A percentile compares a stretch with the other conserved stretches of the same genome.
Conservation (phyloP, 345 rosid genomes). For the Pistacia atlantica region DNA sequence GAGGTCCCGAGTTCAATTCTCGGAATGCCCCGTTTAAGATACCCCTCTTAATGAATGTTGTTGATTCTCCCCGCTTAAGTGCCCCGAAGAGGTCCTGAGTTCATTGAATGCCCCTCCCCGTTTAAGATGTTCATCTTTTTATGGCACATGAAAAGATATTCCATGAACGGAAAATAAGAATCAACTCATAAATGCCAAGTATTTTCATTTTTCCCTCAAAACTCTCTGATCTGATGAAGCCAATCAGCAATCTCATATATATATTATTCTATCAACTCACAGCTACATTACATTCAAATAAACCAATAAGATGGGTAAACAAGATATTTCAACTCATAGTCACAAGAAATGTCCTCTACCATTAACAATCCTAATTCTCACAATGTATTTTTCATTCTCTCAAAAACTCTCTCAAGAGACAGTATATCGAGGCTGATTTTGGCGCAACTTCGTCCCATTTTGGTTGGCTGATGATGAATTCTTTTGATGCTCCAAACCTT, state of each 20-base stretch:
- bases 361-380: slow-evolving; percentile 5
- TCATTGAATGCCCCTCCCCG: slow-evolving; percentile 77
- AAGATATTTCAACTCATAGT: background rate
- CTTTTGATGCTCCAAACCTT: slow-evolving; percentile 25
- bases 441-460: slow-evolving; percentile 22
- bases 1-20: slow-evolving; percentile 93
- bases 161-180: too few relatives aligned
- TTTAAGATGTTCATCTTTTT: too few relatives aligned
- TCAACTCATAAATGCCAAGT: too few relatives aligned
- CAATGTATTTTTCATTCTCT: slow-evolving; percentile 5
- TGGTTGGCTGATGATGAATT: slow-evolving; percentile 22
- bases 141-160: too few relatives aligned
- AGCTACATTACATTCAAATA: background rate
- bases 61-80: too few relatives aligned
- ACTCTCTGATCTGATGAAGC: too few relatives aligned
- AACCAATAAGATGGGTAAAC: background rate
- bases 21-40: slow-evolving; percentile 50
- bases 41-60: too few relatives aligned
- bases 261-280: background rate
- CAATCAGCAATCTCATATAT: too few relatives aligned
- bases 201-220: too few relatives aligned
- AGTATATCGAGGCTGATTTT: slow-evolving; percentile 41
- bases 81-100: slow-evolving; percentile 94
- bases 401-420: slow-evolving; percentile 33
- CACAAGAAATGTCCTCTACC: background rate